Base-by-base conservation (phyloP, 164 flowering plant species). In the Kingdonia uniflora region DNA sequence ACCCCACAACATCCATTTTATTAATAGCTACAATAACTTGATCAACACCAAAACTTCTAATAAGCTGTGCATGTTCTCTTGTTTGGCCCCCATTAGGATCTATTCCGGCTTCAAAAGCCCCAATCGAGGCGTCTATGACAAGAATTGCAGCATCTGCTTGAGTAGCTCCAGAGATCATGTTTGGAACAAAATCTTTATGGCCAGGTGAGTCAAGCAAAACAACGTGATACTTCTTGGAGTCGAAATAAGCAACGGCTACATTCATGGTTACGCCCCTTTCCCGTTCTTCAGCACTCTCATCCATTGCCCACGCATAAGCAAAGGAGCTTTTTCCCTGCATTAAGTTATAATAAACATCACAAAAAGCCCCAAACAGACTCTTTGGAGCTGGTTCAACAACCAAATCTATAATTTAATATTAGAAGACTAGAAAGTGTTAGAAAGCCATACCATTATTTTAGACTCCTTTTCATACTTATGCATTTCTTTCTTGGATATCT, bases 161-260 rank as follows among this genome's bases (percentile, higher is more conserved):
- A 19, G 95, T 76, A 51, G 99, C 97, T 42, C 99, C 97, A 49
- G 95, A 81, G 57, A 94, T 94, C 99, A 89, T 80, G 68, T 94
- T 94, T 60, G 99, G 97, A 35, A 94, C 95, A 76, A 94, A 94
- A 75, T 94, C 99, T 68, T 78, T 84, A 61, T 94, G 99, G 42
- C 99, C 99, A 11, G 99, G 99, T n/a, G 99, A 81, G 56, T 94
- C 99, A 11, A 94, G 96, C 63, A 94, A 61, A 62, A 94, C 97
- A 65, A 94, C 78, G 63, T 79, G 87, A 61, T 81, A 89, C 26
- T 65, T 86, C 44, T 73, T 84, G 19, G 99, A 60, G 54, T 79
- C 76, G 59, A 94, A 84, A 76, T 81, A 80, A 20, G 99, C 99
- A 68, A 94, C 92, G 46, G 79, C 99, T 42, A 94, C 99, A 13